phyloP scores from a whole-genome alignment of 2,329 filamentous ascomycete genomes.

The Botrytis pseudocinerea region DNA sequence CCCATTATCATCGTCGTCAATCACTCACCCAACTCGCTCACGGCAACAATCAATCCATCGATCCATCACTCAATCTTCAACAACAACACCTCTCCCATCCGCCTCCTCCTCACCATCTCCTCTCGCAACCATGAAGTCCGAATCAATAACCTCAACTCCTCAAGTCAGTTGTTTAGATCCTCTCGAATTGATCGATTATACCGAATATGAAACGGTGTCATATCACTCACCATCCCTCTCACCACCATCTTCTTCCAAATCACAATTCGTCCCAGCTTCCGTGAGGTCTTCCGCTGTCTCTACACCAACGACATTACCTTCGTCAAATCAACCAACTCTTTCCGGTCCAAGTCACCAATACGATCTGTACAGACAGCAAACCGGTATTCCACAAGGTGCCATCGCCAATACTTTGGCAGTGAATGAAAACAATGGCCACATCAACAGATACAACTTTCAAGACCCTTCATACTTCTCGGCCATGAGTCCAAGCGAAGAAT shows the following conservation, averaged over 20 bases:
- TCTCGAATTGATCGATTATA: conserved; percentile 61
- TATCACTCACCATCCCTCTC: conserved; percentile 64
- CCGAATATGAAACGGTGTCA: conserved; percentile 61
- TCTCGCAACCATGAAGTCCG: conserved; percentile 12
- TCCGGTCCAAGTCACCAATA: conserved; percentile 91
- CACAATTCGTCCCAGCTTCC: conserved; percentile 45
- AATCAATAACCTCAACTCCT: conserved; percentile 24
- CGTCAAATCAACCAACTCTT: conserved; percentile 56
- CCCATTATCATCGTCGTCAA: neutral
- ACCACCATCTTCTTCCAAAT: conserved; percentile 56
- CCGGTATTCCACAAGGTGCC: conserved; percentile 83
- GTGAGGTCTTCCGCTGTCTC: conserved; percentile 51
- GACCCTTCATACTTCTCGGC: conserved; percentile 46
- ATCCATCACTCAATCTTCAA: neutral
- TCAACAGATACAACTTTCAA: conserved; percentile 50
- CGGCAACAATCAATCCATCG: too few species aligned
- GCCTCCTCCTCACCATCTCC: neutral
- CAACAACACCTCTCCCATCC: neutral
- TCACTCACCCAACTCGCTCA: too few species aligned
- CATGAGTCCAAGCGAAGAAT: conserved; percentile 60
- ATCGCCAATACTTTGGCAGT: conserved; percentile 77
- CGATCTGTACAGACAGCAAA: conserved; percentile 93
- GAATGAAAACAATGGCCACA: conserved; percentile 59
- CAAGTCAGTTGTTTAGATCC: conserved; percentile 39
- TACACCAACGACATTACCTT: conserved; percentile 54